Percentiles rank a stretch among this genome's conserved stretches.
Conservation (phyloP, 768 basidiomycete genomes). For the Kwoniella sp. region DNA sequence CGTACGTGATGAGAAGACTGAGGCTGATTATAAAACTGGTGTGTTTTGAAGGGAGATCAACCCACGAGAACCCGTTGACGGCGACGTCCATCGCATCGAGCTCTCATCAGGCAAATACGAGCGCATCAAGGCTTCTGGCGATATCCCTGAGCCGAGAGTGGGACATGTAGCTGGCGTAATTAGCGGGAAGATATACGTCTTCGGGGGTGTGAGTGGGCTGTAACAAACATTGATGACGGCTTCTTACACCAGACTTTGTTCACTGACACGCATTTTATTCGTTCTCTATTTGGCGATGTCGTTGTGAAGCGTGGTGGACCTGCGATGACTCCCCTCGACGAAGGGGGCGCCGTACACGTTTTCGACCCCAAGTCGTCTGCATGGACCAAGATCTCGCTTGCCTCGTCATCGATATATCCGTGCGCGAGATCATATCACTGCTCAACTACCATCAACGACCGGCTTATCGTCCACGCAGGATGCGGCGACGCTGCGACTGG, state of each 20-base stretch:
- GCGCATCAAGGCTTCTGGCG: conserved; percentile 20
- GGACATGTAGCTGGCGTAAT: conserved; percentile 39
- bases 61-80: conserved; percentile 59
- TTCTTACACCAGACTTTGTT: no score
- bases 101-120: conserved; percentile 27
- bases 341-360: conserved; percentile 33
- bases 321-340: conserved; percentile 57
- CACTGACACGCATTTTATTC: no score
- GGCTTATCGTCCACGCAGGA: conserved; percentile 34
- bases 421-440: conserved; percentile 31
- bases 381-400: conserved; percentile 14
- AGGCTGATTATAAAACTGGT: background rate
- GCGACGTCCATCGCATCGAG: conserved; percentile 33
- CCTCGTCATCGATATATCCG: conserved; percentile 14
- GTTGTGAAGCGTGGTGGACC: conserved; percentile 56
- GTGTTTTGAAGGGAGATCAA: conserved; percentile 55
- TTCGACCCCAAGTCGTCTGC: conserved; percentile 13
- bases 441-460: conserved; percentile 10
- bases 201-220: conserved; percentile 57
- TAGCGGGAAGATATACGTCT: conserved; percentile 57
- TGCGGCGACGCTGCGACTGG: conserved; percentile 29
- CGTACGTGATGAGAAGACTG: no score
- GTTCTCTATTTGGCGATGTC: background rate
- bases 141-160: conserved; percentile 46
- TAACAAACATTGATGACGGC: background rate